Percentiles rank a stretch among this genome's conserved stretches.
phyloP scores from a whole-genome alignment of 305 asterid species.

The Fraxinus ornus region DNA sequence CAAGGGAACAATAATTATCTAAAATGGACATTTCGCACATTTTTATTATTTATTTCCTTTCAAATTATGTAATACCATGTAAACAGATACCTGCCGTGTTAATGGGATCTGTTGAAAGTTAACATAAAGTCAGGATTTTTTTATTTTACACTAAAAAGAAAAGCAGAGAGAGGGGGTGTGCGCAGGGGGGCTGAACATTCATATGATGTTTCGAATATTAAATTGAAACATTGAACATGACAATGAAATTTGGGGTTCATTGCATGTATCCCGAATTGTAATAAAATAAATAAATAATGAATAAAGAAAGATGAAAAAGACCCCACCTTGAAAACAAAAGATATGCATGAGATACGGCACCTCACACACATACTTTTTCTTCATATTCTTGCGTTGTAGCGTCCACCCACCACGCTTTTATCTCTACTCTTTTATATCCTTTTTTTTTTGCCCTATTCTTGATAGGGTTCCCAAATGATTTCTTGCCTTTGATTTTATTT shows the following conservation, averaged over 20 bases:
- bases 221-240: constrained; percentile 60
- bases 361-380: constrained; percentile 18
- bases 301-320: constrained; percentile 16
- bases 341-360: constrained; percentile 36
- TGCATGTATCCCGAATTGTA: constrained; percentile 38
- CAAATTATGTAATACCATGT: neutral
- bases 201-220: neutral
- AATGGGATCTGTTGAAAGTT: neutral
- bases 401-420: constrained; percentile 24
- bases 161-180: neutral
- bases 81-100: neutral
- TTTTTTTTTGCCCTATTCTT: constrained; percentile 51
- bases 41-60: neutral
- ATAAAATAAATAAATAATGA: constrained; percentile 20
- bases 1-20: neutral
- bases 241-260: constrained; percentile 37
- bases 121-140: neutral
- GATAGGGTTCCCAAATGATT: constrained; percentile 46
- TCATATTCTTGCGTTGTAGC: constrained; percentile 23
- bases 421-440: neutral
- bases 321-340: constrained; percentile 43
- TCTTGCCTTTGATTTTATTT: constrained; percentile 23
- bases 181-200: neutral
- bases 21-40: neutral
- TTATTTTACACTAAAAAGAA: neutral